A percentile compares a stretch with the other conserved stretches of the same genome.
phyloP scores from a whole-genome alignment of 139 green algal genomes.

The Chlamydomonas asymmetrica region DNA sequence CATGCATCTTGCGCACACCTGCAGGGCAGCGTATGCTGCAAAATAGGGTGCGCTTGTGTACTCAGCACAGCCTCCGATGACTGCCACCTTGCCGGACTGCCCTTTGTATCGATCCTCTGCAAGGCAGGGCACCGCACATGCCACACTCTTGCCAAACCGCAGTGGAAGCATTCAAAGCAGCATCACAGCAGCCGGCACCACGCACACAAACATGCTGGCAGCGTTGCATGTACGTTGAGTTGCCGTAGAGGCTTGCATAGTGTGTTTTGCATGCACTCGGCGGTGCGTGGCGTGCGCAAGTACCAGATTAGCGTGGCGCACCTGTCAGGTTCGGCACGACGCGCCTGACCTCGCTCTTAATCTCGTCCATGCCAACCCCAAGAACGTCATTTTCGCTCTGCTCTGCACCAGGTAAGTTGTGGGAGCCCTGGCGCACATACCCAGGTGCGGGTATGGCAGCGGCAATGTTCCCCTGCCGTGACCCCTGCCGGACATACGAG shows the following conservation, averaged over 20 bases:
- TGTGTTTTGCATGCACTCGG: background rate
- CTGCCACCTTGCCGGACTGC: constrained; percentile 79
- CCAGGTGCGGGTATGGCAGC: too few species aligned
- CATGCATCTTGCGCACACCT: constrained; percentile 35
- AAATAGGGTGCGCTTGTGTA: constrained; percentile 96
- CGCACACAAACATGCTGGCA: background rate
- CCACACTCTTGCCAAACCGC: background rate
- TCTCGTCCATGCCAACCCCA: constrained; percentile 34
- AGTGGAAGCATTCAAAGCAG: background rate
- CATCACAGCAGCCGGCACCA: background rate
- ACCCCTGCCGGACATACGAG: too few species aligned
- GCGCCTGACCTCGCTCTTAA: constrained; percentile 32
- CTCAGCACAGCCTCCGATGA: constrained; percentile 87
- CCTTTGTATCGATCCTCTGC: constrained; percentile 66
- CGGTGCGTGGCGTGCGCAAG: background rate
- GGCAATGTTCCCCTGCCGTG: too few species aligned
- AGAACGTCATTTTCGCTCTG: constrained; percentile 13
- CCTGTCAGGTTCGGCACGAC: constrained; percentile 27
- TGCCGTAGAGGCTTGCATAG: background rate
- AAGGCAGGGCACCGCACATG: background rate
- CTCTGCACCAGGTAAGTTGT: too few species aligned
- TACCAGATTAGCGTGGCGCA: background rate
- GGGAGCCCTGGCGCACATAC: too few species aligned
- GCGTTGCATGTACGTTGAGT: background rate
- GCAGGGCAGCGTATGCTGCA: constrained; percentile 76